A percentile compares a stretch with the other conserved stretches of the same genome.
These are phyloP conservation scores for Crucibulum laeve DNA, from an alignment of 768 basidiomycete genomes.

Conservation along the genomic window DNA sequence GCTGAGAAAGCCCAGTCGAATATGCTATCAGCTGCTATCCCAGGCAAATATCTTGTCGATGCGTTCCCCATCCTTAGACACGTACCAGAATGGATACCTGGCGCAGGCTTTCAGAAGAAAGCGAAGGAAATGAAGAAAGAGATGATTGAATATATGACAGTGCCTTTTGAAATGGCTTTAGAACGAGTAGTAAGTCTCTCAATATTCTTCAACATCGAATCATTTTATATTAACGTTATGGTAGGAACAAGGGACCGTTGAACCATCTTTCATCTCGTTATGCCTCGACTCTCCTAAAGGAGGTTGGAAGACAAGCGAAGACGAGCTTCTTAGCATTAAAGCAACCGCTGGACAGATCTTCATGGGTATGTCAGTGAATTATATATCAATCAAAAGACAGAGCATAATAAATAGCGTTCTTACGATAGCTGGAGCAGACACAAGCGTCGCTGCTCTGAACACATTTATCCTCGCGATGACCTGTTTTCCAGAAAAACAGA, in stretches of 20 bases:
- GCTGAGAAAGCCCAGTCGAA: conserved; percentile 27
- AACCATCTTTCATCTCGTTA: no score
- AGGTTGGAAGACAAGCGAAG: no score
- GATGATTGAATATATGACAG: conserved; percentile 31
- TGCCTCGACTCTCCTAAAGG: no score
- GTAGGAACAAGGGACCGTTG: no score
- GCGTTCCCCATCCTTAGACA: conserved; percentile 24
- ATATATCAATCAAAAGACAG: neutral
- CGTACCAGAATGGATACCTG: conserved; percentile 53
- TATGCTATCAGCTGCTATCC: conserved; percentile 21
- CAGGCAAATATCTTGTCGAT: conserved; percentile 37
- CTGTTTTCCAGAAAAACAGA: conserved; percentile 1
- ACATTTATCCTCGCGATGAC: neutral
- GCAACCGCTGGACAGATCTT: neutral
- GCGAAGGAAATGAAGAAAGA: conserved; percentile 36
- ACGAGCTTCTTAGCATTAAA: no score
- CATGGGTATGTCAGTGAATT: neutral
- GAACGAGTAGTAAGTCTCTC: conserved; percentile 5
- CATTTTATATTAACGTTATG: no score
- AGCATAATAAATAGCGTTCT: neutral
- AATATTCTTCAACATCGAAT: no score
- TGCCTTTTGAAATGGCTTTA: conserved; percentile 10
- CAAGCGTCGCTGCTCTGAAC: neutral
- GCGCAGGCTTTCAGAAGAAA: conserved; percentile 47
- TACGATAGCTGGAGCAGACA: neutral